Percentiles rank a stretch among this genome's conserved stretches.
Evolutionary conservation across 108 stramenopile genomes (phyloP).

Genomic region (Cyclotella choctawhatcheeana): DNA sequence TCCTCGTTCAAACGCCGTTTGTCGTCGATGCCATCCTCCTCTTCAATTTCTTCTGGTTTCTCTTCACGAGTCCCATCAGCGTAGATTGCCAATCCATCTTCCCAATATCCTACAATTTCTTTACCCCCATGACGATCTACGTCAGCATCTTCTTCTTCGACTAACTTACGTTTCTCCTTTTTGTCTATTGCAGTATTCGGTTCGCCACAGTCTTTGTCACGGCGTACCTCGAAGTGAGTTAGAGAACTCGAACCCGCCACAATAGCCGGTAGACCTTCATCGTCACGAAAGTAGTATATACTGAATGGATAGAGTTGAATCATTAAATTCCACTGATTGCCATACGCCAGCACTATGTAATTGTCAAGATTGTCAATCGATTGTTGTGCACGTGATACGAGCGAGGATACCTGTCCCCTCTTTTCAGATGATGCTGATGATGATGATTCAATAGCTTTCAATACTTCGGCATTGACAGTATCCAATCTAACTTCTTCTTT

Average conservation of each 20-base stretch:
- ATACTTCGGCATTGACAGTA: conserved; percentile 24
- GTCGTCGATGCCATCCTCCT: conserved; percentile 54
- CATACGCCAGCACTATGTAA: conserved; percentile 45
- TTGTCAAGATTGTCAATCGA: conserved; percentile 3
- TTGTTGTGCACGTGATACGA: conserved; percentile 1
- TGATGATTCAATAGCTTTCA: not conserved
- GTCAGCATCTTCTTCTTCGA: conserved; percentile 17
- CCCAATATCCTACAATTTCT: conserved; percentile 92
- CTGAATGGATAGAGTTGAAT: conserved; percentile 75
- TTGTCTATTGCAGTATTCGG: conserved; percentile 1
- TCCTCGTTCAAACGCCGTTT: conserved; percentile 67
- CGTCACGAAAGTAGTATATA: conserved; percentile 67
- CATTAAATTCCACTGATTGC: conserved; percentile 60
- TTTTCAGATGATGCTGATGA: too few relatives aligned
- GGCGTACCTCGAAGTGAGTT: conserved; percentile 92
- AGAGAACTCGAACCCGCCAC: conserved; percentile 63
- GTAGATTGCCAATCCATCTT: conserved; percentile 92
- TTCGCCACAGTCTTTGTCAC: conserved; percentile 42
- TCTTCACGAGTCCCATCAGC: conserved; percentile 89
- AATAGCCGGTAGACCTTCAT: conserved; percentile 61
- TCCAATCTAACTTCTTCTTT: conserved; percentile 49
- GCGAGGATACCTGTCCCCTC: not conserved
- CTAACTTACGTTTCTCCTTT: conserved; percentile 41
- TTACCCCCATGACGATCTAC: conserved; percentile 68
- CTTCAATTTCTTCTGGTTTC: conserved; percentile 47